phyloP scores from a whole-genome alignment of 2,329 filamentous ascomycete species.

The Aspergillus fijiensis region DNA sequence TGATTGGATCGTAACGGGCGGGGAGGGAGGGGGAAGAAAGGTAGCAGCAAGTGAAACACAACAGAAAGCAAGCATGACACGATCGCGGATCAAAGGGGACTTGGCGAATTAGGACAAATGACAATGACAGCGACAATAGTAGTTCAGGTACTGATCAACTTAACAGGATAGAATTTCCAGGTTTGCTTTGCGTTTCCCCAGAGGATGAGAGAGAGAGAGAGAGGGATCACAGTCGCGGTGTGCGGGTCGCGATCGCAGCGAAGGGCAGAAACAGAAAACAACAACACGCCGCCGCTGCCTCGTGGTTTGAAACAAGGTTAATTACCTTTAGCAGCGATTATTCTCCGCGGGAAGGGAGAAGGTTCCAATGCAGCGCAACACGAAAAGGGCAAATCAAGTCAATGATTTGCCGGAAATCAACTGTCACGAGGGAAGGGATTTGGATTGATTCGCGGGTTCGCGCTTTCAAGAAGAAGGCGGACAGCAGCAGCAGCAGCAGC shows the following conservation, averaged over 20 bases:
- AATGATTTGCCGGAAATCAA: slow-evolving; percentile 16
- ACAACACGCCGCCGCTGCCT: slow-evolving; percentile 13
- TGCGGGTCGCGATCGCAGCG: slow-evolving; percentile 17
- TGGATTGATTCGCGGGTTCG: slow-evolving; percentile 23
- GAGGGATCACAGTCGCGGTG: slow-evolving; percentile 18
- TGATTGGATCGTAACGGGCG: slow-evolving; percentile 22
- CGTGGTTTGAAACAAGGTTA: slow-evolving; percentile 9
- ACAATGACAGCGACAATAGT: slow-evolving; percentile 3
- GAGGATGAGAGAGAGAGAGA: slow-evolving; percentile 3
- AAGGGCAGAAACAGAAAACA: slow-evolving; percentile 12
- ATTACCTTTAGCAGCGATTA: slow-evolving; percentile 15
- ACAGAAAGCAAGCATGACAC: slow-evolving; percentile 14
- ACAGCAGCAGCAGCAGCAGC: slow-evolving; percentile 8
- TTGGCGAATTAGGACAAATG: slow-evolving; percentile 3
- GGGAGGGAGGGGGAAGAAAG: slow-evolving; percentile 7
- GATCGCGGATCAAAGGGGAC: neutral
- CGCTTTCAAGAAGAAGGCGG: slow-evolving; percentile 24
- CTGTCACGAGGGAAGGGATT: slow-evolving; percentile 18
- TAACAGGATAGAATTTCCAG: neutral
- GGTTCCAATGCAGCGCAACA: slow-evolving; percentile 7
- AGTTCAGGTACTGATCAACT: slow-evolving; percentile 5
- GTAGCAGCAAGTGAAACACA: slow-evolving; percentile 17
- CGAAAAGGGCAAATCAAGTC: slow-evolving; percentile 17
- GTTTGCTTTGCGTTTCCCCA: slow-evolving; percentile 8
- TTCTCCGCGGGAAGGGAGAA: slow-evolving; percentile 7